Evolutionary conservation across 2,329 filamentous ascomycete genomes (phyloP), one percentile per base, ranked within the genome.

Genomic region (Chrysosporium queenslandicum): DNA sequence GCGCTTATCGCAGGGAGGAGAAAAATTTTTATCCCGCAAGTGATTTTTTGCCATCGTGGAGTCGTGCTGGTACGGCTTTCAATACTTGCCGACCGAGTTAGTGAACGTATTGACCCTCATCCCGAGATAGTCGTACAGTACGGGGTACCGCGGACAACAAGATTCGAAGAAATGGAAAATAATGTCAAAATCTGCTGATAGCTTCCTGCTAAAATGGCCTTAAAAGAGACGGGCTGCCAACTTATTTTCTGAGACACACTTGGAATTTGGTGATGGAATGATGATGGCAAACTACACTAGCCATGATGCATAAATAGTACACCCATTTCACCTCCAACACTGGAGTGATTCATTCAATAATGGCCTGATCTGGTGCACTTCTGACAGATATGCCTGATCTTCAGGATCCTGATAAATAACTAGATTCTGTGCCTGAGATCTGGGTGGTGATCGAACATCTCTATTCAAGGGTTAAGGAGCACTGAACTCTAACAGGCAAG

Each of bases 401-500:
- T 29, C 40, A 43, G 12, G 16, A n/a, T n/a, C n/a, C 16, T 2
- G 7, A 8, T 6, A 40, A 45, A 20, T 14, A 36, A 36, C 18
- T 46, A 29, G 20, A 47, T 18, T 36, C 32, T 16, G 45, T 37
- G 45, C 45, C 45, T 47, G 21, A 37, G 21, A 39, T 47, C 30
- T 47, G 43, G 43, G 25, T 46, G 29, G 9, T 23, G 43, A 34
- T 46, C 8, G 43, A 46, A 21, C 29, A 36, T n/a, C 11, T 1
- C 11, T n/a, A 16, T 16, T 30, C 43, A 14, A 32, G 16, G 43
- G n/a, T 34, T 3, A n/a, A 20, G 25, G 27, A 46, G 27, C 43
- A n/a, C 9, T 6, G 18, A 46, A 36, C 45, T 34, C 43, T 46
- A 46, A n/a, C 43, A 46, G 30, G 43, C 43, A 30, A 46, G 43